Percentiles rank a stretch among this genome's conserved stretches.
Conservation (phyloP, 306 rosid genomes). For the Quillaja saponaria region DNA sequence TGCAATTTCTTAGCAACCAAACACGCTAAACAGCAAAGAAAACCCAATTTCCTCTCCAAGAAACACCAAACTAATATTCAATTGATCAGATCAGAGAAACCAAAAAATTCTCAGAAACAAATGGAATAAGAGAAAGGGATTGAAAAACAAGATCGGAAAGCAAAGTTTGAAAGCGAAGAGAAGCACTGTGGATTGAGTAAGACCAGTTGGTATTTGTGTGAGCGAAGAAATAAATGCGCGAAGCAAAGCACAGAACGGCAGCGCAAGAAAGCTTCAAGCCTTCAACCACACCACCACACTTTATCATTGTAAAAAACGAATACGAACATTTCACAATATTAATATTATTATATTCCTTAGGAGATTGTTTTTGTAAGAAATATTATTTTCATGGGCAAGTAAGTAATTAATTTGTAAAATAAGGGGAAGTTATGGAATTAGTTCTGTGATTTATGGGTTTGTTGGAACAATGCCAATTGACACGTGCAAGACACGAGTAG, state of each 20-base stretch:
- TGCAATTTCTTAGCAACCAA: conserved; percentile 34
- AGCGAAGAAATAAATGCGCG: conserved; percentile 49
- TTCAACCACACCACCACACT: conserved; percentile 29
- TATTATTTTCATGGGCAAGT: conserved; percentile 10
- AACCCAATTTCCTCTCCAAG: conserved; percentile 12
- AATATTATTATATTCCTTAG: neutral
- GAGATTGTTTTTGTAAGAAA: conserved; percentile 17
- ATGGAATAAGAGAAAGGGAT: conserved; percentile 16
- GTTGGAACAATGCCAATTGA: conserved; percentile 6
- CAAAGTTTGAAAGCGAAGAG: conserved; percentile 29
- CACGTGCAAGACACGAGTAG: conserved; percentile 41
- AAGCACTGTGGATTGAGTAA: conserved; percentile 30
- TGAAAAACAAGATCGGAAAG: conserved; percentile 31
- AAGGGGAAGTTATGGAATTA: no score
- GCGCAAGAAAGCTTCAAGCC: conserved; percentile 26
- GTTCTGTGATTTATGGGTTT: conserved; percentile 2
- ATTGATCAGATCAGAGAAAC: conserved; percentile 32
- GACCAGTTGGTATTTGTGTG: conserved; percentile 36
- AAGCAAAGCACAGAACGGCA: conserved; percentile 28
- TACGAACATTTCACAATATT: conserved; percentile 9
- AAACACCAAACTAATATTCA: conserved; percentile 12
- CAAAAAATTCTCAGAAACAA: conserved; percentile 15
- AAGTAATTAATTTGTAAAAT: no score
- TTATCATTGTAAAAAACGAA: conserved; percentile 19
- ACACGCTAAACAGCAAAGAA: neutral